Conservation (phyloP, 1,284 basidiomycete species). For the Dichomitus squalens region DNA sequence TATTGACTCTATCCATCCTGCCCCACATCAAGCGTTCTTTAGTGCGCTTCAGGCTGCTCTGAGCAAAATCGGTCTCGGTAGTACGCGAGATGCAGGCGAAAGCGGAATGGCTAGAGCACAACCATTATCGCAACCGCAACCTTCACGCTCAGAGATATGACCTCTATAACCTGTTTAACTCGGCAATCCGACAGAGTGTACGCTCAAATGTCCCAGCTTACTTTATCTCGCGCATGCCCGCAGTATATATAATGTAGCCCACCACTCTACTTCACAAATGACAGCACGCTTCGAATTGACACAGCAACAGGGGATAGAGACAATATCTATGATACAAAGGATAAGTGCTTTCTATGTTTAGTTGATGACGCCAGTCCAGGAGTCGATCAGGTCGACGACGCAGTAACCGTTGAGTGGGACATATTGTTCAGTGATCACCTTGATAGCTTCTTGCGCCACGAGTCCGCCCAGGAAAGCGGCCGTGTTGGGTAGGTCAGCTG, state of each 20-base stretch:
- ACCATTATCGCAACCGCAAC: not conserved
- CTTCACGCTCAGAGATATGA: not conserved
- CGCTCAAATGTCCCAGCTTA: not conserved
- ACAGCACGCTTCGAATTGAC: not conserved
- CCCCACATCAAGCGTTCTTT: conserved; percentile 70
- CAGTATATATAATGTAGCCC: too few relatives aligned
- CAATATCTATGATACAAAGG: not conserved
- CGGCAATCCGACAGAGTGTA: too few relatives aligned
- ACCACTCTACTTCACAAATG: too few relatives aligned
- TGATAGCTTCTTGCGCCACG: conserved; percentile 97
- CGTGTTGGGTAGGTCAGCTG: conserved; percentile 88
- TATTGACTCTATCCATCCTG: conserved; percentile 72
- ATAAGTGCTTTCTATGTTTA: not conserved
- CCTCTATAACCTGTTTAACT: not conserved
- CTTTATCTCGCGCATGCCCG: not conserved
- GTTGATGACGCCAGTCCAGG: conserved; percentile 65
- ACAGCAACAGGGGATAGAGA: not conserved
- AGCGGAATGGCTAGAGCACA: conserved; percentile 16
- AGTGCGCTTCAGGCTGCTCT: conserved; percentile 57
- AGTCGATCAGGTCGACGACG: conserved; percentile 85
- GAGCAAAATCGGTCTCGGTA: conserved; percentile 33
- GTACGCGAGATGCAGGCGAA: conserved; percentile 18
- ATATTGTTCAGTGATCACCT: conserved; percentile 96
- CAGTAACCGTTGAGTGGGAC: conserved; percentile 88
- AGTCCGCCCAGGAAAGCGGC: conserved; percentile 93